Percentiles rank a stretch among this genome's conserved stretches.
phyloP scores from a whole-genome alignment of 495 filamentous ascomycete species.

The Penicillium ucsense region DNA sequence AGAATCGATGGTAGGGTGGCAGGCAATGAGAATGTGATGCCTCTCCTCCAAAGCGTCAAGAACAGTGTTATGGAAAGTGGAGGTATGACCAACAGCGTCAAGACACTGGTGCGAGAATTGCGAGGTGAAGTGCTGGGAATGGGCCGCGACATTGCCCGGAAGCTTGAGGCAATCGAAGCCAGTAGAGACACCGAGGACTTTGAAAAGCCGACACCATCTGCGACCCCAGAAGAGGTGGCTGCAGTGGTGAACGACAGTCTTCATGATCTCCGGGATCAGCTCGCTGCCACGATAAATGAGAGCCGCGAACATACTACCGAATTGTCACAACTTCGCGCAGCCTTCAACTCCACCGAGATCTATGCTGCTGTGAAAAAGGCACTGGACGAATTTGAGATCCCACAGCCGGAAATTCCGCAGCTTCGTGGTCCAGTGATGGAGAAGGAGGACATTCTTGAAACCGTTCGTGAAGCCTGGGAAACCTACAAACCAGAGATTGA shows the following conservation, averaged over 20 bases:
- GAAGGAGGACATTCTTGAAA: slow-evolving; percentile 74
- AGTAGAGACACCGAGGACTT: slow-evolving; percentile 27
- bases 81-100: slow-evolving; percentile 80
- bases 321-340: slow-evolving; percentile 35
- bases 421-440: slow-evolving; percentile 37
- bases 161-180: slow-evolving; percentile 58
- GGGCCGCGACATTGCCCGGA: slow-evolving; percentile 78
- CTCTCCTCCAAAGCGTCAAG: slow-evolving; percentile 72
- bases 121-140: slow-evolving; percentile 89
- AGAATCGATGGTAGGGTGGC: slow-evolving; percentile 21
- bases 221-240: slow-evolving; percentile 60
- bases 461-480: slow-evolving; percentile 82
- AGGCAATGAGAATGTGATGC: slow-evolving; percentile 49
- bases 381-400: slow-evolving; percentile 50
- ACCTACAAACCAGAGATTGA: slow-evolving; percentile 88
- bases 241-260: slow-evolving; percentile 71
- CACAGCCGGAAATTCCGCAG: slow-evolving; percentile 26
- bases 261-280: slow-evolving; percentile 67
- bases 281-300: slow-evolving; percentile 66
- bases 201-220: slow-evolving; percentile 34
- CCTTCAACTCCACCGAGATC: slow-evolving; percentile 67
- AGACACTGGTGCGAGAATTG: slow-evolving; percentile 77
- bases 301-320: slow-evolving; percentile 56
- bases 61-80: slow-evolving; percentile 79
- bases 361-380: slow-evolving; percentile 72